These are phyloP conservation scores for Colletotrichum sp. DNA, from an alignment of 2,329 filamentous ascomycete species.

Conservation along the genomic window DNA sequence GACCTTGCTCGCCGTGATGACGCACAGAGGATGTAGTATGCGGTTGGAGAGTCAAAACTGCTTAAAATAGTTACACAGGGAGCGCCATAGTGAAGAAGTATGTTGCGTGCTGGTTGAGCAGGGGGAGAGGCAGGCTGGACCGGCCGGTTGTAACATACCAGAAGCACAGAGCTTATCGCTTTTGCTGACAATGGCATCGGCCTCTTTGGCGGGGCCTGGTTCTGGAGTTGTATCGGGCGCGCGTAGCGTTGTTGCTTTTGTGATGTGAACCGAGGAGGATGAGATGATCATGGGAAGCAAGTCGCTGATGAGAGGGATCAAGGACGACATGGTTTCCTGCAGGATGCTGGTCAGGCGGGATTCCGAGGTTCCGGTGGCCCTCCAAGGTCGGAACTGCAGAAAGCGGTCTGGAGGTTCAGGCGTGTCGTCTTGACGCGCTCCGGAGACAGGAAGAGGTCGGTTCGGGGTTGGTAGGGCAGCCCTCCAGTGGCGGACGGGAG, in stretches of 20 bases:
- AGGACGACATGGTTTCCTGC: constrained; percentile 48
- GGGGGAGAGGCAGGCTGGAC: neutral
- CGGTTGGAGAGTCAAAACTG: constrained; percentile 68
- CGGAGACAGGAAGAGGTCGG: neutral
- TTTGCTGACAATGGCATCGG: constrained; percentile 66
- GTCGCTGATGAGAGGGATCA: constrained; percentile 62
- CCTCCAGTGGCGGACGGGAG: constrained; percentile 4
- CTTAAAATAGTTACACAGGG: constrained; percentile 26
- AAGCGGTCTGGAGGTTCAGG: neutral
- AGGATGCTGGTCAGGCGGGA: neutral
- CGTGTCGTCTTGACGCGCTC: neutral
- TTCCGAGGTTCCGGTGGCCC: neutral
- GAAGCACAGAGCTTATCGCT: constrained; percentile 72
- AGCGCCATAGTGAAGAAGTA: neutral
- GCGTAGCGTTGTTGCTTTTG: constrained; percentile 37
- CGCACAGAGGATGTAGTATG: constrained; percentile 67
- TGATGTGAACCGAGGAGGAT: constrained; percentile 61
- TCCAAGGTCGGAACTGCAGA: neutral
- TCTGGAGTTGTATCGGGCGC: constrained; percentile 40
- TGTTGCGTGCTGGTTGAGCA: neutral
- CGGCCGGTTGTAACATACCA: constrained; percentile 45
- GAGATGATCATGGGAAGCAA: constrained; percentile 65
- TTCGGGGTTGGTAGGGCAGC: neutral
- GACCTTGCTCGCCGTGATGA: constrained; percentile 73
- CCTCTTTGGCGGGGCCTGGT: constrained; percentile 36